Evolutionary conservation across 805 yeast species (phyloP), one percentile per base, ranked within the genome.

Genomic region (Pichia scutulata): DNA sequence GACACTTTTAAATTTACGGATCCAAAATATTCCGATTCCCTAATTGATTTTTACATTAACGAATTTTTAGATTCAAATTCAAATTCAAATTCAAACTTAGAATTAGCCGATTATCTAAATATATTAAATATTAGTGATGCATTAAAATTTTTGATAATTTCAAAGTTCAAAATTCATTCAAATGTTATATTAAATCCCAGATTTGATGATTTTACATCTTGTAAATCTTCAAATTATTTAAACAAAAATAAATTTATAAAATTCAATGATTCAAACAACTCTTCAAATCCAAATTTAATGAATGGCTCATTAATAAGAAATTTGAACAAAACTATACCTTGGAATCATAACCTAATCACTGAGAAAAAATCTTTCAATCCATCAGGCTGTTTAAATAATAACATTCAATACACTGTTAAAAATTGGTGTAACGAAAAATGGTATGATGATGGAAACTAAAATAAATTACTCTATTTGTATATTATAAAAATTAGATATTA

Each of bases 181-280:
- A 70, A 69, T 46, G 81, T 80, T 16, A 69, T 80, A 6, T 60
- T 81, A 30, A 73, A 76, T 4, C 82, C 84, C 23, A 66, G 84
- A 42, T 51, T 54, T 1, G 86, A 80, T 43, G 19, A 50, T 16
- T 14, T 41, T 2, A 41, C 30, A n/a, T 33, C 37, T 33, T 33
- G 37, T n/a, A 33, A 33, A 33, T 33, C 37, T 33, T 33, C 37
- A n/a, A 33, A 33, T n/a, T 33, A 33, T 33, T 33, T 33, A 7
- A 33, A 33, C 8, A 39, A 45, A 44, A 39, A 41, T 8, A 53
- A 48, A 13, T 55, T 55, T 40, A 43, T 57, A 18, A 47, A 49
- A 42, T 21, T 24, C 2, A 21, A 26, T 8, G 21, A 49, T 39
- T 46, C 47, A 16, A 18, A 28, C 5, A 6, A 28, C 12, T 26